Evolutionary conservation across 306 rosid genomes (phyloP).

Genomic region (Luffa acutangula): DNA sequence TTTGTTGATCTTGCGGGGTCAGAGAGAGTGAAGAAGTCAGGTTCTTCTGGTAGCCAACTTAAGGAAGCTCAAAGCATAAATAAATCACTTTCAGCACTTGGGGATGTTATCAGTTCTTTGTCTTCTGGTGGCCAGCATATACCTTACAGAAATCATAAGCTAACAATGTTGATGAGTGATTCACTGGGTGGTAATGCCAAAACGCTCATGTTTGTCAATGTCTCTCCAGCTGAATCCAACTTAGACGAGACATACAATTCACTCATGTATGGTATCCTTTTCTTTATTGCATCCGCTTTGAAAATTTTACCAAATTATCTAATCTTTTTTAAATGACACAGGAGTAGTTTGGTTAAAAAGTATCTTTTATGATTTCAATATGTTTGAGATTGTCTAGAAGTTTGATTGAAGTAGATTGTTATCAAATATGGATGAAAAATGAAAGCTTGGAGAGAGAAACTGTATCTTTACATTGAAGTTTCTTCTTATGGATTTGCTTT

Average conservation of each 20-base stretch:
- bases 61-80: conserved; percentile 98
- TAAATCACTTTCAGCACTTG: conserved; percentile 91
- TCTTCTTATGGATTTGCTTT: background rate
- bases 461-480: background rate
- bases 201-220: conserved; percentile 90
- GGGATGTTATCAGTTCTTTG: conserved; percentile 86
- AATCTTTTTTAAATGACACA: background rate
- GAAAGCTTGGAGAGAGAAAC: background rate
- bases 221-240: conserved; percentile 78
- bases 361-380: background rate
- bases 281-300: background rate
- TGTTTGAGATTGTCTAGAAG: background rate
- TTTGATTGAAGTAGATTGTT: background rate
- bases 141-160: conserved; percentile 86
- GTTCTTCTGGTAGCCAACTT: conserved; percentile 75
- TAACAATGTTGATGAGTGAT: conserved; percentile 97
- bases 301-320: background rate
- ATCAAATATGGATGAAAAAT: background rate
- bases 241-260: conserved; percentile 90
- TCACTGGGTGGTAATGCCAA: conserved; percentile 96
- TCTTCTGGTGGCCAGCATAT: conserved; percentile 82
- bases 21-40: conserved; percentile 86
- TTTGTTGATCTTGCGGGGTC: conserved; percentile 99
- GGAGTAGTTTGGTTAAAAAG: background rate
- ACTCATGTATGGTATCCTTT: conserved; percentile 46